Evolutionary conservation across 1,284 basidiomycete species (phyloP).

Genomic region (Ceratobasidium sp.): DNA sequence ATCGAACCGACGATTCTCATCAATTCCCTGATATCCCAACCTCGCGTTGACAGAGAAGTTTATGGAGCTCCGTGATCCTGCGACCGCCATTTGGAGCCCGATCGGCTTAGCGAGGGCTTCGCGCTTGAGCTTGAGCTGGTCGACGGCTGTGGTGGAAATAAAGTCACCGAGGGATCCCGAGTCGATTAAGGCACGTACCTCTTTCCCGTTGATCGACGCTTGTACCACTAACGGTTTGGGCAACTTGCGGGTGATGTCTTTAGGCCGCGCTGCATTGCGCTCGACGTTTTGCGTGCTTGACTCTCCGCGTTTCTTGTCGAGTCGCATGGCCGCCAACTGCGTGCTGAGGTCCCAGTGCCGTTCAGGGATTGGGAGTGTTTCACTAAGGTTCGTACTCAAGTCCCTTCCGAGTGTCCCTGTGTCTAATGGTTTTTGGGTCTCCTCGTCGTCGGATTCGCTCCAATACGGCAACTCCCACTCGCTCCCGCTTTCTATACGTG

Average conservation of each 20-base stretch:
- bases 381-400: no score
- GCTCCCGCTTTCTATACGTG: no score
- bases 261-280: not conserved
- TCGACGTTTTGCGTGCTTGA: not conserved
- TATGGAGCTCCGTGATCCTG: slow-evolving; percentile 17
- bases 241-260: not conserved
- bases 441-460: no score
- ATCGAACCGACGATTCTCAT: slow-evolving; percentile 17
- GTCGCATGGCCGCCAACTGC: no score
- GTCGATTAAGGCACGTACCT: slow-evolving; percentile 54
- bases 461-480: no score
- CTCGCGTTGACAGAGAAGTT: slow-evolving; percentile 9
- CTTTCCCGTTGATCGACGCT: no score
- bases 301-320: not conserved
- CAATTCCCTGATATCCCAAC: slow-evolving; percentile 16
- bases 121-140: slow-evolving; percentile 56
- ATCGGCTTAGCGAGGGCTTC: slow-evolving; percentile 37
- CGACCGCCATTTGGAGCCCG: slow-evolving; percentile 27
- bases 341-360: no score
- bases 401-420: no score
- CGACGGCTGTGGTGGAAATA: slow-evolving; percentile 57
- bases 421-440: no score
- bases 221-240: not conserved
- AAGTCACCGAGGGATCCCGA: slow-evolving; percentile 59
- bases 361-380: no score